Evolutionary conservation across 2,329 filamentous ascomycete genomes (phyloP).

Genomic region (Tolypocladium sp.): DNA sequence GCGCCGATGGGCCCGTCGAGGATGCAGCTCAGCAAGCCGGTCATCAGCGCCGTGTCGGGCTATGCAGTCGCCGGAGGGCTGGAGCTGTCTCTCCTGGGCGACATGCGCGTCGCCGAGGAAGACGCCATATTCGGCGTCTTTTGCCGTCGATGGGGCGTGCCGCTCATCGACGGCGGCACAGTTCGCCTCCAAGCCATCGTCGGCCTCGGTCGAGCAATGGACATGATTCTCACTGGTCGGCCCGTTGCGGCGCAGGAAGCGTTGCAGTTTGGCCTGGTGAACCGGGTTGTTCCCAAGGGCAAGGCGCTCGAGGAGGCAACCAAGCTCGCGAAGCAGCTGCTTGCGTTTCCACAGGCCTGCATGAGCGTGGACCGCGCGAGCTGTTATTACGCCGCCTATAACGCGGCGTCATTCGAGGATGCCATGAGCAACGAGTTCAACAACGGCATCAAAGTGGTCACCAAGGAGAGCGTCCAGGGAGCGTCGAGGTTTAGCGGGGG

Average conservation of each 20-base stretch:
- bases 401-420: slow-evolving; percentile 38
- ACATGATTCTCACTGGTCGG: slow-evolving; percentile 48
- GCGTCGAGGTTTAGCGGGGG: slow-evolving; percentile 7
- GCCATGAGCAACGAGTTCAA: slow-evolving; percentile 39
- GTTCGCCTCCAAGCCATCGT: slow-evolving; percentile 41
- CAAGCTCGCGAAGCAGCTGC: slow-evolving; percentile 33
- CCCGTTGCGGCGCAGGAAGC: slow-evolving; percentile 39
- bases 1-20: slow-evolving; percentile 45
- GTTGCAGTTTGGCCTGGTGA: slow-evolving; percentile 40
- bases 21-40: slow-evolving; percentile 38
- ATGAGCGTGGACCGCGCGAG: slow-evolving; percentile 40
- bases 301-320: slow-evolving; percentile 38
- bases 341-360: slow-evolving; percentile 40
- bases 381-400: slow-evolving; percentile 40
- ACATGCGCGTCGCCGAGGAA: slow-evolving; percentile 43
- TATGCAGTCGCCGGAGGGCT: slow-evolving; percentile 45
- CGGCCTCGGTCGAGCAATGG: slow-evolving; percentile 42
- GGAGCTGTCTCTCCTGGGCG: slow-evolving; percentile 41
- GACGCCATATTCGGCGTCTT: slow-evolving; percentile 46
- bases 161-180: slow-evolving; percentile 30
- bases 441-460: slow-evolving; percentile 30
- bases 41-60: slow-evolving; percentile 41
- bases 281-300: slow-evolving; percentile 40
- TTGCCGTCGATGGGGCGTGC: slow-evolving; percentile 29
- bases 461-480: slow-evolving; percentile 27